Base-by-base conservation (phyloP, 2,329 filamentous ascomycete species). In the Paraconiothyrium brasiliense region DNA sequence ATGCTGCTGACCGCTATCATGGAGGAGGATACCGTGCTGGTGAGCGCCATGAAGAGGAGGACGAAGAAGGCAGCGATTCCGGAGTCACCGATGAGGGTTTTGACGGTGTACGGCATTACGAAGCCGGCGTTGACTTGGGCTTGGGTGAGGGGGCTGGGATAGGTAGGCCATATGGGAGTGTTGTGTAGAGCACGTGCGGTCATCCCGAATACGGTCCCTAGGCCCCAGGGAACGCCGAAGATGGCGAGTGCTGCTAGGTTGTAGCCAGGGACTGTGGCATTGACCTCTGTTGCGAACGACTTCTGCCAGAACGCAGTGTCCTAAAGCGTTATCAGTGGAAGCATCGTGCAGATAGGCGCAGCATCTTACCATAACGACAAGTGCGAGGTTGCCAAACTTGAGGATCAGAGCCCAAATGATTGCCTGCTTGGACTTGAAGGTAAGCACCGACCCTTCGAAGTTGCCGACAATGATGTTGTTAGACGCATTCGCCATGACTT, bases 241-340 rank as follows among this genome's bases (percentile, higher is more conserved):
- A 48, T 85, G 86, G 0, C 83, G 80, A 20, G 86, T 80, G 0
- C 84, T 84, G 0, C 84, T 84, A 86, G 72, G 4, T 80, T 78
- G 58, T 86, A 86, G 0, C 84, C 84, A 0, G 83, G 84, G 0
- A 86, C 83, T 0, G 83, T 83, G 0, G 84, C 81, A 1, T 80
- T 63, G 1, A 67, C 0, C 79, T 81, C 0, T 74, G 79, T 3
- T 80, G 83, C 81, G 64, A 87, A 85, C 0, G 83, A 83, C 63
- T 86, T 85, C 63, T 83, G 81, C 51, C 84, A 85, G 70, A 84
- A 86, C 30, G 81, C 82, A 1, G 84, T 85, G 61, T 84, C 84
- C 81, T 85, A 84, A 61, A 85, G 6, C 22, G 16, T 35, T 14
- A 52, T 52, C 3, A 52, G n/a, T 35, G 1, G 1, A 30, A 22